A percentile compares a stretch with the other conserved stretches of the same genome.
Evolutionary conservation across 2,329 filamentous ascomycete species (phyloP).

Genomic region (Trichoderma gracile): DNA sequence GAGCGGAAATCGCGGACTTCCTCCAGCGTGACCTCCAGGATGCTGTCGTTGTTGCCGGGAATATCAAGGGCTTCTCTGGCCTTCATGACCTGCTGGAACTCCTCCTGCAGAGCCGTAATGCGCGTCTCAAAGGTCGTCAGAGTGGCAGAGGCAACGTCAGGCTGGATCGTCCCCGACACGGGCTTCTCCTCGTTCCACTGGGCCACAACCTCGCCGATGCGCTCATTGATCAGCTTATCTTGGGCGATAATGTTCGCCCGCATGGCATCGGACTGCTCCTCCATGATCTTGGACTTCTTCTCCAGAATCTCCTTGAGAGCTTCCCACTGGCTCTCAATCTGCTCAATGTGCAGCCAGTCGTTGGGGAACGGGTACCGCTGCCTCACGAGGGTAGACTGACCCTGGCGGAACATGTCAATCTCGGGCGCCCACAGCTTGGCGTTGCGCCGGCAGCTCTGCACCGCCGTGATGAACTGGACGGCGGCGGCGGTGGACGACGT

Average conservation of each 20-base stretch:
- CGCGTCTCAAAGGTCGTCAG: constrained; percentile 80
- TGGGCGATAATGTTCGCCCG: constrained; percentile 93
- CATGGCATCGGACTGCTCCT: constrained; percentile 93
- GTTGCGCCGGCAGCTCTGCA: constrained; percentile 93
- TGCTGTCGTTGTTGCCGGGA: constrained; percentile 74
- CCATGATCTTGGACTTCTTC: constrained; percentile 91
- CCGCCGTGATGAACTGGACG: constrained; percentile 96
- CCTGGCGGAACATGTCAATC: constrained; percentile 92
- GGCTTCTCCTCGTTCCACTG: constrained; percentile 98
- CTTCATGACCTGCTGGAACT: constrained; percentile 90
- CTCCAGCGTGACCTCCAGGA: constrained; percentile 83
- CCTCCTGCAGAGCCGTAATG: constrained; percentile 80
- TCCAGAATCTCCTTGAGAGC: constrained; percentile 88
- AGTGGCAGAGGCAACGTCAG: constrained; percentile 81
- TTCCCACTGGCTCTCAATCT: constrained; percentile 95
- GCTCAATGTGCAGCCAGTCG: constrained; percentile 94
- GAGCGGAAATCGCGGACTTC: constrained; percentile 99
- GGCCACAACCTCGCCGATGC: constrained; percentile 78
- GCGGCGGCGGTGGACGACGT: constrained; percentile 95
- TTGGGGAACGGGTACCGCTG: constrained; percentile 91
- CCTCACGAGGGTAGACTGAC: constrained; percentile 85
- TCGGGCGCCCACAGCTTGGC: constrained; percentile 94
- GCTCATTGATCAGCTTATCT: constrained; percentile 85
- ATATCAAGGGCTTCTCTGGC: constrained; percentile 96
- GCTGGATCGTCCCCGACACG: constrained; percentile 89